A percentile compares a stretch with the other conserved stretches of the same genome.
Conservation (phyloP, 2,329 filamentous ascomycete species). For the Orbilia brochopaga region DNA sequence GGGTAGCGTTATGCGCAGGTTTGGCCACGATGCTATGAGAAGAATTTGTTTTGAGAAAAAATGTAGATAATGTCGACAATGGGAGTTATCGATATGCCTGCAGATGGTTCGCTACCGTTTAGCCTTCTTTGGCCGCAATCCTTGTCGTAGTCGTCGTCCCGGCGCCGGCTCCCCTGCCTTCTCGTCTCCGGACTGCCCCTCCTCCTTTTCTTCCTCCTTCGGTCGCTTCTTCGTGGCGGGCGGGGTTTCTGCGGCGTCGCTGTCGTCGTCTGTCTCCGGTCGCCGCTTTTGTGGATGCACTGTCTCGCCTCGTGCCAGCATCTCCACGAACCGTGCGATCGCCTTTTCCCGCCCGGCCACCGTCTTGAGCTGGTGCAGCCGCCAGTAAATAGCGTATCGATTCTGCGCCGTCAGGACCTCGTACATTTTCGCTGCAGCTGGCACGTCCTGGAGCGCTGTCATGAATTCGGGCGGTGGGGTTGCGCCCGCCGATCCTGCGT, state of each 20-base stretch:
- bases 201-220: slow-evolving; percentile 22
- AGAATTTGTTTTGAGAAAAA: too few species aligned
- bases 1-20: too few species aligned
- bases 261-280: background rate
- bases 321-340: slow-evolving; percentile 60
- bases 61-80: too few species aligned
- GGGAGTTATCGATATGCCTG: too few species aligned
- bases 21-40: too few species aligned
- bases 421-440: slow-evolving; percentile 59
- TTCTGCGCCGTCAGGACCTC: slow-evolving; percentile 60
- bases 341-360: slow-evolving; percentile 54
- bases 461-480: slow-evolving; percentile 62
- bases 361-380: slow-evolving; percentile 59
- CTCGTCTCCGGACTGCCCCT: too few species aligned
- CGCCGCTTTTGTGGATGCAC: slow-evolving; percentile 46
- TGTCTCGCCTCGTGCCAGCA: slow-evolving; percentile 58
- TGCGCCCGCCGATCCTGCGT: slow-evolving; percentile 61
- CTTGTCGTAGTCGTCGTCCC: slow-evolving; percentile 17
- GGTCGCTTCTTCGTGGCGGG: slow-evolving; percentile 17
- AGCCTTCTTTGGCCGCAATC: slow-evolving; percentile 26
- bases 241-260: background rate
- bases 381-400: slow-evolving; percentile 61
- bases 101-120: slow-evolving; percentile 24
- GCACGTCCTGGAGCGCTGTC: slow-evolving; percentile 58
- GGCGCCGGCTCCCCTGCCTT: slow-evolving; percentile 11